These are phyloP conservation scores for Candida xiaguanensis DNA, from an alignment of 805 yeast genomes.

Conservation along the genomic window DNA sequence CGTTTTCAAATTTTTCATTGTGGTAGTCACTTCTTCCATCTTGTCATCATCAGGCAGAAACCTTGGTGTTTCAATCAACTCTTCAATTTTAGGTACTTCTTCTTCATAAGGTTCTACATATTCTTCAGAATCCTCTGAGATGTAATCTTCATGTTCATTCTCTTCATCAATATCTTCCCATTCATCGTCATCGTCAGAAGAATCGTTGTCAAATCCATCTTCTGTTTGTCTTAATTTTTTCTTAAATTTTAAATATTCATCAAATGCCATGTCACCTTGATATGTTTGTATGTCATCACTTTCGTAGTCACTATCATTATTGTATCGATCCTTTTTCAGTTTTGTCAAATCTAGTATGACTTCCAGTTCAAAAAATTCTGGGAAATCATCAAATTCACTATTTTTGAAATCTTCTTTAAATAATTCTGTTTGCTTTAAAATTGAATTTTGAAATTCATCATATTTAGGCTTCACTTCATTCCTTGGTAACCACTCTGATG, in stretches of 20 bases:
- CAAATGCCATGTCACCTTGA: constrained; percentile 8
- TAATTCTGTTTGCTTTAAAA: neutral
- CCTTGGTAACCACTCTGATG: constrained; percentile 19
- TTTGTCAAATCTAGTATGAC: constrained; percentile 6
- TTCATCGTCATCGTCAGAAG: constrained; percentile 2
- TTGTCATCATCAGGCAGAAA: neutral
- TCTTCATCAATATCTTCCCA: constrained; percentile 5
- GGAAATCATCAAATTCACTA: constrained; percentile 66
- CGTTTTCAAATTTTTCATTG: constrained; percentile 1
- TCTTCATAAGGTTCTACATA: constrained; percentile 6
- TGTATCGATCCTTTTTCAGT: constrained; percentile 8
- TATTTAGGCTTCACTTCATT: constrained; percentile 3
- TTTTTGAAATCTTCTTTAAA: constrained; percentile 18
- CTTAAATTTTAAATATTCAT: constrained; percentile 7
- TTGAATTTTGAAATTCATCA: neutral
- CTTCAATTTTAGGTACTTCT: neutral
- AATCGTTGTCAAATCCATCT: neutral
- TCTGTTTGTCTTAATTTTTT: constrained; percentile 4
- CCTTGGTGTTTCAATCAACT: neutral
- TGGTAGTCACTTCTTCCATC: constrained; percentile 1
- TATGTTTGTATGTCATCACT: constrained; percentile 2
- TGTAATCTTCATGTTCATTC: constrained; percentile 1
- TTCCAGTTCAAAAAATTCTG: constrained; percentile 35
- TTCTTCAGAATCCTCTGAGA: constrained; percentile 6
- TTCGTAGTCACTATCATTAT: constrained; percentile 17